Percentiles rank a stretch among this genome's conserved stretches.
These are phyloP conservation scores for Epichloe scottii DNA, from an alignment of 2,329 filamentous ascomycete species.

Conservation along the genomic window DNA sequence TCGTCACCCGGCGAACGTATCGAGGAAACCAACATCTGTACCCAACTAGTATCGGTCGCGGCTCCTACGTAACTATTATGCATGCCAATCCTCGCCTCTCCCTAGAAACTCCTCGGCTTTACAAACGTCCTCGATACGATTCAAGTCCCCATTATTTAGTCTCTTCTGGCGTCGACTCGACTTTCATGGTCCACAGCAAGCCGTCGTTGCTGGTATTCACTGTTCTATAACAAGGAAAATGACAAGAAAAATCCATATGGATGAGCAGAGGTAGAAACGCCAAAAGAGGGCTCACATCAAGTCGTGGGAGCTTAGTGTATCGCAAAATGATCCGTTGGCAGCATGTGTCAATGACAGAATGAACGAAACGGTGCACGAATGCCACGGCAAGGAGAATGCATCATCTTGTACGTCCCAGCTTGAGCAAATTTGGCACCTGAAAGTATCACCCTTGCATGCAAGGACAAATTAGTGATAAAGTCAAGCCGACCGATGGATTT, in stretches of 20 bases:
- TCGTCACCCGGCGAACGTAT: too few species aligned
- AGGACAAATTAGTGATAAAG: background rate
- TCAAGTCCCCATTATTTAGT: background rate
- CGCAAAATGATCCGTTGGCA: background rate
- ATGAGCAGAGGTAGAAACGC: background rate
- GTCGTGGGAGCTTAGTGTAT: background rate
- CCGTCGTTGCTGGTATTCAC: background rate
- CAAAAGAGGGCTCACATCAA: background rate
- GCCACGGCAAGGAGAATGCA: background rate
- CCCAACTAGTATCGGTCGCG: background rate
- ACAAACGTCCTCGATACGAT: background rate
- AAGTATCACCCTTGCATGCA: background rate
- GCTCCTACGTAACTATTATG: background rate
- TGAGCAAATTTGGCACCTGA: background rate
- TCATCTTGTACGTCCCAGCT: background rate
- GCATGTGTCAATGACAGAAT: background rate
- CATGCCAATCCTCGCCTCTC: background rate
- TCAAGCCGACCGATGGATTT: too few species aligned
- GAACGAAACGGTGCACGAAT: background rate
- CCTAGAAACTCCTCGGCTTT: background rate
- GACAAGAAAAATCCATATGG: too few species aligned
- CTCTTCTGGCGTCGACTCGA: background rate
- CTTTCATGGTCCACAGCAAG: background rate
- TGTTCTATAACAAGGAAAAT: background rate
- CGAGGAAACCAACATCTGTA: too few species aligned